Evolutionary conservation across 108 stramenopile genomes (phyloP).

Genomic region (Cyclotella cryptica): DNA sequence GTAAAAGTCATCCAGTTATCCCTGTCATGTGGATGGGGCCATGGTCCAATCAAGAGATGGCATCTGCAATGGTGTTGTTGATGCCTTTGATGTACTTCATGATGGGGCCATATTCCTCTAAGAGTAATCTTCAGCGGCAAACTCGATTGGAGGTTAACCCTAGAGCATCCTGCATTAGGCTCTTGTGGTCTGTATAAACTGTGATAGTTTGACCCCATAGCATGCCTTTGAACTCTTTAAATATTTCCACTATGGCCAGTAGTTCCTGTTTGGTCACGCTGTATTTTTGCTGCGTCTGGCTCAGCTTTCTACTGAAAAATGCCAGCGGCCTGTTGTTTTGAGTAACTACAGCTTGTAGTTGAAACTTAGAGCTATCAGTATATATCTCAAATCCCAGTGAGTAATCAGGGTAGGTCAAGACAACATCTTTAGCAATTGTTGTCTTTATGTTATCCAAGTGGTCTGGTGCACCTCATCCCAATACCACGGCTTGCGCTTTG

Average conservation of each 20-base stretch:
- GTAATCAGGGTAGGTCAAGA: too few species aligned
- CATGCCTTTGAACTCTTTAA: constrained; percentile 9
- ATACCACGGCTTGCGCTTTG: background rate
- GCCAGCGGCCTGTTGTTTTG: too few species aligned
- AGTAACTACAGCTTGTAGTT: too few species aligned
- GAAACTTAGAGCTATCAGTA: too few species aligned
- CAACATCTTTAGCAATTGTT: background rate
- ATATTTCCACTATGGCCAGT: too few species aligned
- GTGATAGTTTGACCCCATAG: background rate
- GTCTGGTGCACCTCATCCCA: background rate
- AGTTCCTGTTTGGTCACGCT: too few species aligned
- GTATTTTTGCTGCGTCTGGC: too few species aligned
- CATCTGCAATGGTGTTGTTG: constrained; percentile 53
- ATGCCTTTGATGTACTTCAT: constrained; percentile 44
- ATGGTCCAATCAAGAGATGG: constrained; percentile 28
- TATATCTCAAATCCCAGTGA: too few species aligned
- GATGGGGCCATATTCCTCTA: constrained; percentile 50
- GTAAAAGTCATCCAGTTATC: background rate
- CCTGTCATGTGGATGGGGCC: background rate
- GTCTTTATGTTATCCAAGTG: background rate
- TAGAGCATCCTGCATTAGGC: background rate
- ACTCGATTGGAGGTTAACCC: constrained; percentile 29
- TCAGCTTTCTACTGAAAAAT: too few species aligned
- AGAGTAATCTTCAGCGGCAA: constrained; percentile 48
- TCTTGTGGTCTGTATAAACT: background rate